A percentile compares a stretch with the other conserved stretches of the same genome.
Conservation (phyloP, 805 yeast species). For the Saccharomyces jurei region DNA sequence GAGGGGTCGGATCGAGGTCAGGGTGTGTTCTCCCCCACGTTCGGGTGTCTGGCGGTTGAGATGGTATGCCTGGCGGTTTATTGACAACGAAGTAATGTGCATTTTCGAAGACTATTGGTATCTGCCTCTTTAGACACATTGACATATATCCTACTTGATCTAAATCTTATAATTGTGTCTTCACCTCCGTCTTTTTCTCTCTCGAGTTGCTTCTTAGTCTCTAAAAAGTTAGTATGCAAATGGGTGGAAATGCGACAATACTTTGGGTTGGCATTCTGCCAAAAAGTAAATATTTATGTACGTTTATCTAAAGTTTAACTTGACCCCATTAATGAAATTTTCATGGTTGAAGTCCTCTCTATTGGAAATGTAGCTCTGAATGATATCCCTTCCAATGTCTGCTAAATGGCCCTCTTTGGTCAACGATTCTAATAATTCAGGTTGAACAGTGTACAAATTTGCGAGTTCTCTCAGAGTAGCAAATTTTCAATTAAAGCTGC, state of each 20-base stretch:
- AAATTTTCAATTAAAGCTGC: slow-evolving; percentile 53
- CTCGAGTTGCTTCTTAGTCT: not conserved
- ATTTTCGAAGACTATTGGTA: slow-evolving; percentile 10
- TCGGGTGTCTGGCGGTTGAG: slow-evolving; percentile 27
- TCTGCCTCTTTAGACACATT: not conserved
- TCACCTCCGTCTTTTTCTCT: not conserved
- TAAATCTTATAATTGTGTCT: not conserved
- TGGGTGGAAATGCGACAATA: not conserved
- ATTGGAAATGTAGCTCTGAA: slow-evolving; percentile 59
- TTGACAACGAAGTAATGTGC: slow-evolving; percentile 28
- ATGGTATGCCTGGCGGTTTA: slow-evolving; percentile 31
- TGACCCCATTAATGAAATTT: slow-evolving; percentile 22
- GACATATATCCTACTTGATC: not conserved
- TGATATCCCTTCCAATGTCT: slow-evolving; percentile 49
- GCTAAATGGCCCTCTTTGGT: slow-evolving; percentile 75
- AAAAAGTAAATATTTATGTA: slow-evolving; percentile 1
- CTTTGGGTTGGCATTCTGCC: not conserved
- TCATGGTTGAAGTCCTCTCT: slow-evolving; percentile 58
- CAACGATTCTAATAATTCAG: slow-evolving; percentile 67
- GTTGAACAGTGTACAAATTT: slow-evolving; percentile 76
- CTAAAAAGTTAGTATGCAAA: not conserved
- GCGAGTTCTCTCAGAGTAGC: slow-evolving; percentile 73
- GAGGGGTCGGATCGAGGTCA: slow-evolving; percentile 7
- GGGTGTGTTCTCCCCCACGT: slow-evolving; percentile 6
- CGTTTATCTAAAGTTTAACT: slow-evolving; percentile 16